These are phyloP conservation scores for Athelia sp. DNA, from an alignment of 1,284 basidiomycete genomes.

Conservation along the genomic window DNA sequence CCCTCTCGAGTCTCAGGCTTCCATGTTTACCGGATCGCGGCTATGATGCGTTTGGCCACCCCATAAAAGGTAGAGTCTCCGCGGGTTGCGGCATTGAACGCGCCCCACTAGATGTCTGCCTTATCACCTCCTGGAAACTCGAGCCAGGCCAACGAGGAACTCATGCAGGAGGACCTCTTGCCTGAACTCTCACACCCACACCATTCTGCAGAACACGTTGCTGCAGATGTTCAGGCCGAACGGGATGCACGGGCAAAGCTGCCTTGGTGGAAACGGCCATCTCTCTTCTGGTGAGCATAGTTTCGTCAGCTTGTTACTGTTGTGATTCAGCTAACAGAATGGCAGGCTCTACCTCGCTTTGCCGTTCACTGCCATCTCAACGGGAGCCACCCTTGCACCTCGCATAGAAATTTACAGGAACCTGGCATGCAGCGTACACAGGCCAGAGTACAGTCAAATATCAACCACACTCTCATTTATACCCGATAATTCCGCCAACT, in stretches of 20 bases:
- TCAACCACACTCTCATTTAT: neutral
- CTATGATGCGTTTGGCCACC: too few species aligned
- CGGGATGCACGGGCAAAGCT: slow-evolving; percentile 21
- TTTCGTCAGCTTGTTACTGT: neutral
- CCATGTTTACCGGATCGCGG: too few species aligned
- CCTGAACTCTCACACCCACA: too few species aligned
- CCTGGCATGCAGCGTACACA: slow-evolving; percentile 49
- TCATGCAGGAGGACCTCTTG: slow-evolving; percentile 13
- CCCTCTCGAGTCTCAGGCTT: neutral
- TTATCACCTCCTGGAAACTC: slow-evolving; percentile 2
- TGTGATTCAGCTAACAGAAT: neutral
- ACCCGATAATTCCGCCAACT: neutral
- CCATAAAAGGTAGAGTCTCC: too few species aligned
- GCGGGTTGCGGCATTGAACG: too few species aligned
- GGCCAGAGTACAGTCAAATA: slow-evolving; percentile 40
- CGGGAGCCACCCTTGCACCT: slow-evolving; percentile 54
- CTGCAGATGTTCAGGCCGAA: slow-evolving; percentile 20
- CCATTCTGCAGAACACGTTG: slow-evolving; percentile 13
- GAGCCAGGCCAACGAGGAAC: slow-evolving; percentile 16
- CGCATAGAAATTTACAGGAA: slow-evolving; percentile 59
- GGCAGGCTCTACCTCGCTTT: slow-evolving; percentile 52
- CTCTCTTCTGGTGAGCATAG: slow-evolving; percentile 58
- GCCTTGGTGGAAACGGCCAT: slow-evolving; percentile 69
- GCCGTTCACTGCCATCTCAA: slow-evolving; percentile 50
- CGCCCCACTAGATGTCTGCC: too few species aligned